phyloP scores from a whole-genome alignment of 2,329 filamentous ascomycete genomes.

The Aspergillus piperis region DNA sequence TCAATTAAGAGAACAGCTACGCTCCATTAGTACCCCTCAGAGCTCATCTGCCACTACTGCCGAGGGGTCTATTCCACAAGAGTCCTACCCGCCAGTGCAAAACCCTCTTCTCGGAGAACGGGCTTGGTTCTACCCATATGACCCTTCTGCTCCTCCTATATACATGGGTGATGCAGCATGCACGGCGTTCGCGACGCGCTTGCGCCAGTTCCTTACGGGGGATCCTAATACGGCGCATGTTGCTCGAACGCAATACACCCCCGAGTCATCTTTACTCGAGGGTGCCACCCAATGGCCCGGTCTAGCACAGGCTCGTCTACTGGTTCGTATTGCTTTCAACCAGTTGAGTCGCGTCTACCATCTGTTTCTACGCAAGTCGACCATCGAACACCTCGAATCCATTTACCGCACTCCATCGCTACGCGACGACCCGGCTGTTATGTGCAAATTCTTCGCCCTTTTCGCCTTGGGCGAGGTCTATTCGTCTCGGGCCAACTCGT shows the following conservation, averaged over 20 bases:
- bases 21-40: constrained; percentile 7
- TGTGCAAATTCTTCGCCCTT: constrained; percentile 45
- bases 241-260: constrained; percentile 26
- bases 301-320: constrained; percentile 30
- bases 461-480: constrained; percentile 48
- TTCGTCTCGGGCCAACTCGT: constrained; percentile 32
- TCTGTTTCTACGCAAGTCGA: constrained; percentile 31
- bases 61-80: not conserved
- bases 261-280: constrained; percentile 21
- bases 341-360: constrained; percentile 36
- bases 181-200: constrained; percentile 35
- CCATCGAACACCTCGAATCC: constrained; percentile 38
- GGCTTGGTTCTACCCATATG: constrained; percentile 33
- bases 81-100: constrained; percentile 12
- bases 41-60: not conserved
- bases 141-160: constrained; percentile 26
- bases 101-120: constrained; percentile 29
- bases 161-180: constrained; percentile 38
- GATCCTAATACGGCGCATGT: constrained; percentile 25
- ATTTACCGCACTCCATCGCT: constrained; percentile 25
- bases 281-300: constrained; percentile 29
- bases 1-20: constrained; percentile 16
- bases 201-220: constrained; percentile 31
- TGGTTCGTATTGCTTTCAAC: constrained; percentile 32
- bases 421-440: constrained; percentile 32